Percentiles rank a stretch among this genome's conserved stretches.
These are phyloP conservation scores for Cyclotella baltica DNA, from an alignment of 108 stramenopile genomes.

Conservation along the genomic window DNA sequence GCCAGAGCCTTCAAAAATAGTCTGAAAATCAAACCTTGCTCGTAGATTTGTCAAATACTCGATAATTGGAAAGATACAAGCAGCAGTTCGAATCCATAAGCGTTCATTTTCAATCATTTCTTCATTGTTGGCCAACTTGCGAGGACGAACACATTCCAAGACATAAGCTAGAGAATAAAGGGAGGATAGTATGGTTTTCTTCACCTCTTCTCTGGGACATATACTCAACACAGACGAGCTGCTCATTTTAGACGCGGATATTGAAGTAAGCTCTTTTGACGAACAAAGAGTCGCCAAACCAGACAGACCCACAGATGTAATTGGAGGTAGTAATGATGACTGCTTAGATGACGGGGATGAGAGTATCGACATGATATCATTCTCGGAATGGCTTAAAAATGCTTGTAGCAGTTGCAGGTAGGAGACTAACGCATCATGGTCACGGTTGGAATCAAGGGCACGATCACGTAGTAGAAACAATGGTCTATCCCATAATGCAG, in stretches of 20 bases:
- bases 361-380: constrained; percentile 37
- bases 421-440: constrained; percentile 46
- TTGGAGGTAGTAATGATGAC: constrained; percentile 19
- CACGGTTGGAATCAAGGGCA: constrained; percentile 45
- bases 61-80: constrained; percentile 50
- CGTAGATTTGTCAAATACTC: constrained; percentile 50
- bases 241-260: constrained; percentile 30
- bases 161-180: constrained; percentile 40
- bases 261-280: constrained; percentile 45
- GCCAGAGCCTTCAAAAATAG: constrained; percentile 45
- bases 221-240: constrained; percentile 42
- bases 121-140: background rate
- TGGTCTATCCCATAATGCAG: constrained; percentile 50
- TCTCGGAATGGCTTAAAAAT: constrained; percentile 47
- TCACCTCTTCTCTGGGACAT: constrained; percentile 52
- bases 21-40: constrained; percentile 49
- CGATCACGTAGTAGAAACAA: constrained; percentile 52
- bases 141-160: constrained; percentile 35
- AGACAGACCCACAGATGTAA: constrained; percentile 38
- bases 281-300: constrained; percentile 39
- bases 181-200: constrained; percentile 34
- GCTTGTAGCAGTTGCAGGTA: constrained; percentile 51
- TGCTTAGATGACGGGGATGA: constrained; percentile 16
- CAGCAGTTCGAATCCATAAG: constrained; percentile 35
- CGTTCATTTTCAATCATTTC: constrained; percentile 17